Evolutionary conservation across 306 rosid genomes (phyloP), one percentile per base, ranked within the genome.

Genomic region (Oxytropis ochrocephala): DNA sequence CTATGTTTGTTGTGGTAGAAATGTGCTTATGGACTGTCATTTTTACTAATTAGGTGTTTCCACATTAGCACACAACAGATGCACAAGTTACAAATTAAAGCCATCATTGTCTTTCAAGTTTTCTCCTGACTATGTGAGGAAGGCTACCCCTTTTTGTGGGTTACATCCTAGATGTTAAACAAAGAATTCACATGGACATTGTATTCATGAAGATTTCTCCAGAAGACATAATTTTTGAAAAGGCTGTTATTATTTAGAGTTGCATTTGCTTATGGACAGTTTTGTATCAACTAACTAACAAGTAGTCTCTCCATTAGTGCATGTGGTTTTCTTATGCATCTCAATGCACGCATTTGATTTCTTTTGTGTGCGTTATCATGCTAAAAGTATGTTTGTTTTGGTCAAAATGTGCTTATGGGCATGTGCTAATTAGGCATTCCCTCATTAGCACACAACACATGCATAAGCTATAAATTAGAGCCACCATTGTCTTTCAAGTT

Each of bases 1-100:
- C n/a, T n/a, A 24, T 24, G 3, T 2, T 24, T 24, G 29, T 24
- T 24, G 14, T 13, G 43, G 24, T 18, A 17, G 46, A 21, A 18
- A 4, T 49, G 85, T 83, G 85, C 84, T 83, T 75, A 64, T 80
- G 70, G 79, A 67, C 65, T 70, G 78, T 76, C 81, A 50, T 79
- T 80, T 75, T 84, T 6, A 1, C 87, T 80, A 64, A 55, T 78
- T 63, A 17, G 67, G 62, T 42, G 35, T 35, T 42, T 11, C 13
- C 30, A 24, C 76, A 17, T 69, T 57, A 53, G 80, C 87, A 71
- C 76, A 72, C 35, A 75, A 78, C 80, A 78, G 78, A 70, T 55
- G 16, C 78, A 56, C 80, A 71, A 83, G 82, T 78, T 75, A 78
- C 43, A 80, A 50, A 21, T 68, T 7, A 42, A 21, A 65, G 77